Conservation (phyloP, 2,329 filamentous ascomycete genomes). For the Emmonsiellopsis sp. region DNA sequence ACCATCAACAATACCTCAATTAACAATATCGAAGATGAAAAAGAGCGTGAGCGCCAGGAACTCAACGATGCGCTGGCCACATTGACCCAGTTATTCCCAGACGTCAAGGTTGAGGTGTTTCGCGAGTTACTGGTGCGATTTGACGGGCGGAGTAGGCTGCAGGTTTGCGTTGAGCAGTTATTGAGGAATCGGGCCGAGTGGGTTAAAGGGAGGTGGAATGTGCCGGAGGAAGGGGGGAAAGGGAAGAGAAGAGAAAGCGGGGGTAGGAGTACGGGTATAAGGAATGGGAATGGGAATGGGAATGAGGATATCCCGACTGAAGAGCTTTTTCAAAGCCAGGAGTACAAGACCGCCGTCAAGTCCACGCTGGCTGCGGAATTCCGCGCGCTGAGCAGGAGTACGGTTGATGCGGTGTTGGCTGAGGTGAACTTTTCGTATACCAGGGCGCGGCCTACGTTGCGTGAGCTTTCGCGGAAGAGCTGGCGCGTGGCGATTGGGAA, state of each 20-base stretch:
- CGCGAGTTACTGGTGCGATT: constrained; percentile 39
- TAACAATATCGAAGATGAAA: constrained; percentile 13
- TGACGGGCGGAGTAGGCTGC: constrained; percentile 37
- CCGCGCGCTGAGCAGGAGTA: constrained; percentile 33
- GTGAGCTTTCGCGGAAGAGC: constrained; percentile 33
- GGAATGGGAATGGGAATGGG: constrained; percentile 3
- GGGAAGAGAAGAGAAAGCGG: background rate
- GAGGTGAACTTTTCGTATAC: constrained; percentile 40
- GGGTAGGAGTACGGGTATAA: background rate
- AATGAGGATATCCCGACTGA: constrained; percentile 26
- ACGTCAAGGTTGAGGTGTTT: constrained; percentile 39
- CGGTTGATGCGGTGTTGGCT: constrained; percentile 38
- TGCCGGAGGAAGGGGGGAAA: constrained; percentile 18
- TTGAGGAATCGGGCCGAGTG: constrained; percentile 38
- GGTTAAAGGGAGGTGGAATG: constrained; percentile 39
- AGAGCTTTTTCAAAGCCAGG: constrained; percentile 35
- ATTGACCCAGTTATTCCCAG: constrained; percentile 37
- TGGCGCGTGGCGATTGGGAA: constrained; percentile 38
- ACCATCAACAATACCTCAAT: constrained; percentile 6
- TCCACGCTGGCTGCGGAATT: constrained; percentile 35
- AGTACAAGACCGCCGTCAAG: constrained; percentile 36
- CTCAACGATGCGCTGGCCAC: constrained; percentile 34
- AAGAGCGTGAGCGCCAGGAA: constrained; percentile 28
- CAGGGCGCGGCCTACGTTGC: constrained; percentile 34
- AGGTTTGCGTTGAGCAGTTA: constrained; percentile 40